Percentiles rank a stretch among this genome's conserved stretches.
phyloP scores from a whole-genome alignment of 2,329 filamentous ascomycete genomes.

The Colletotrichum ledebouriae region DNA sequence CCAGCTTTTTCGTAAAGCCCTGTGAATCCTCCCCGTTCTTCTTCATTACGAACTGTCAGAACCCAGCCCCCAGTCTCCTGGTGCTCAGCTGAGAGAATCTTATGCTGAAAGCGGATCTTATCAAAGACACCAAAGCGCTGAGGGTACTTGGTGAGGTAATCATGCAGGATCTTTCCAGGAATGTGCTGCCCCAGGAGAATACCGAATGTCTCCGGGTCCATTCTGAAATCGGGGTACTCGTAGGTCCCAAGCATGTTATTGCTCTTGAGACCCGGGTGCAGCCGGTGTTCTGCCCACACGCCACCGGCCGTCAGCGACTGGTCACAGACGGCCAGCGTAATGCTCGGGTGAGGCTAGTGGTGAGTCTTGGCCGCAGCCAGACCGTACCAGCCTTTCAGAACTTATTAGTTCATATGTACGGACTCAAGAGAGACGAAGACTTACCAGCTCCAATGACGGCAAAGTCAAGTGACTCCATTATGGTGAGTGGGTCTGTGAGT shows the following conservation, averaged over 20 bases:
- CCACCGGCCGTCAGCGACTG: conserved; percentile 71
- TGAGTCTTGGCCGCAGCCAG: conserved; percentile 73
- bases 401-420: conserved; percentile 3
- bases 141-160: conserved; percentile 62
- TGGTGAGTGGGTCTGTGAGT: background rate
- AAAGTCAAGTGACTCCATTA: conserved; percentile 61
- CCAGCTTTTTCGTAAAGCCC: conserved; percentile 60
- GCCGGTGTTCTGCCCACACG: conserved; percentile 75
- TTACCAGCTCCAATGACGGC: conserved; percentile 68
- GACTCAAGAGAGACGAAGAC: conserved; percentile 38
- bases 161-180: conserved; percentile 59
- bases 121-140: conserved; percentile 57
- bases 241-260: conserved; percentile 82
- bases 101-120: conserved; percentile 56
- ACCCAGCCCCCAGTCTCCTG: conserved; percentile 58
- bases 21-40: conserved; percentile 40
- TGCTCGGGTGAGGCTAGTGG: conserved; percentile 69
- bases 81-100: conserved; percentile 59
- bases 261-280: conserved; percentile 78
- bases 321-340: conserved; percentile 71
- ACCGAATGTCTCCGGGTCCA: conserved; percentile 68
- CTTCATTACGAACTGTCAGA: conserved; percentile 49
- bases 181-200: conserved; percentile 62
- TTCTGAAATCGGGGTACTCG: conserved; percentile 81
- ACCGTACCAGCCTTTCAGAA: conserved; percentile 62